Evolutionary conservation across 805 yeast species (phyloP), one percentile per base, ranked within the genome.

Genomic region (Wickerhamiella sergipiensis): DNA sequence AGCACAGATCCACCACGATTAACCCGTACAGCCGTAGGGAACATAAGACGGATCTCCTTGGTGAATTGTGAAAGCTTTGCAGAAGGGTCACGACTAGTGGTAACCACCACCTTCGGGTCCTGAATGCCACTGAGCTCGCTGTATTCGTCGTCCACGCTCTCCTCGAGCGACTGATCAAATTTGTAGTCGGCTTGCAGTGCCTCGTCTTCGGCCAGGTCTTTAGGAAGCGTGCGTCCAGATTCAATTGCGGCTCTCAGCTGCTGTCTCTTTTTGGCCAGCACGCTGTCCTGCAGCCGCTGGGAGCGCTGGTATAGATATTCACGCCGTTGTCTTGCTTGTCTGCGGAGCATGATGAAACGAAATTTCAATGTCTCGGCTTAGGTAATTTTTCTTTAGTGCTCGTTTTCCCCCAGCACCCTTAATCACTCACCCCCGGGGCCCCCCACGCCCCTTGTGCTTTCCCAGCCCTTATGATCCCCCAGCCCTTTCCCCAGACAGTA

Each of bases 241-340:
- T 96, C 97, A 53, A 92, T 71, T 0, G 97, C 95, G 15, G 85
- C 84, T 56, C 84, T 83, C 43, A 92, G 72, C 60, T 82, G 84
- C 62, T 84, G 94, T 58, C 97, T 75, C 66, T 90, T 90, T 61
- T 85, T 90, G 18, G 83, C 83, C 44, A 84, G 73, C 21, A 83
- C 78, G 10, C 95, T 83, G 57, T 92, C 97, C 65, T 92, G 95
- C 36, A 90, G 75, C 64, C 87, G 92, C 48, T 85, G 79, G 0
- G 96, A 85, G 64, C 89, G 88, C 48, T 87, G 77, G 71, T 85
- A 92, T 24, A 92, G 72, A 61, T 89, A 92, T 63, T 92, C 97
- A 67, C 95, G 79, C 71, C 98, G 78, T 66, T 92, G 97, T 70
- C 98, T 80, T 7, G 97, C 97, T 63, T 90, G 95, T 72, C 87